phyloP scores from a whole-genome alignment of 768 basidiomycete genomes.

The Lenzites betulinus region DNA sequence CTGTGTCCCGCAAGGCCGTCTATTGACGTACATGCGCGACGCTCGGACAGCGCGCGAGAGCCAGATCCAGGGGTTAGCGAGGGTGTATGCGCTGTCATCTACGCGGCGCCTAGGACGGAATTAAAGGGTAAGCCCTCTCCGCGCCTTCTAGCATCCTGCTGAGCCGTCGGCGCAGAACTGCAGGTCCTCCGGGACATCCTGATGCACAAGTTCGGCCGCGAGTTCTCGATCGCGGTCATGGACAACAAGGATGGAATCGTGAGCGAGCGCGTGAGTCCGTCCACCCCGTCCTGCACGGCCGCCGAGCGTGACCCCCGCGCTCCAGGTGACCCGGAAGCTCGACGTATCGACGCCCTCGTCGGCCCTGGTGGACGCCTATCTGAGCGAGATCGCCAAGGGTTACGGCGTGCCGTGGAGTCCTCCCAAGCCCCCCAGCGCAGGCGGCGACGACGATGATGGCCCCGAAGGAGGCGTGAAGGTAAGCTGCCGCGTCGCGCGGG shows the following conservation, averaged over 20 bases:
- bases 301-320: not conserved
- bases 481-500: constrained; percentile 15
- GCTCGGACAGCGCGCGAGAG: constrained; percentile 58
- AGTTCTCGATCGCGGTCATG: constrained; percentile 83
- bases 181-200: constrained; percentile 90
- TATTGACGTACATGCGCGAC: not conserved
- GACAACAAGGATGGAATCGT: constrained; percentile 84
- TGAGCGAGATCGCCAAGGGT: constrained; percentile 86
- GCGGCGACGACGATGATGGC: constrained; percentile 31
- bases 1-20: not conserved
- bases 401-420: constrained; percentile 76
- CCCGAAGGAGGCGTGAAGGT: constrained; percentile 44
- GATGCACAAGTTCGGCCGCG: constrained; percentile 94
- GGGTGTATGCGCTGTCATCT: constrained; percentile 84
- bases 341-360: constrained; percentile 65
- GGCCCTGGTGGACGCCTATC: constrained; percentile 84
- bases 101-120: constrained; percentile 90
- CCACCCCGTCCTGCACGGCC: too few species aligned
- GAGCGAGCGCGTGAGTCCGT: constrained; percentile 68
- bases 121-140: constrained; percentile 62
- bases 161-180: constrained; percentile 57
- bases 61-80: constrained; percentile 88
- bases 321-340: constrained; percentile 77
- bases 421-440: constrained; percentile 30
- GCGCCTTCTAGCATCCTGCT: not conserved